Base-by-base conservation (phyloP, 1,284 basidiomycete genomes). In the Stygiomarasmius scandens region DNA sequence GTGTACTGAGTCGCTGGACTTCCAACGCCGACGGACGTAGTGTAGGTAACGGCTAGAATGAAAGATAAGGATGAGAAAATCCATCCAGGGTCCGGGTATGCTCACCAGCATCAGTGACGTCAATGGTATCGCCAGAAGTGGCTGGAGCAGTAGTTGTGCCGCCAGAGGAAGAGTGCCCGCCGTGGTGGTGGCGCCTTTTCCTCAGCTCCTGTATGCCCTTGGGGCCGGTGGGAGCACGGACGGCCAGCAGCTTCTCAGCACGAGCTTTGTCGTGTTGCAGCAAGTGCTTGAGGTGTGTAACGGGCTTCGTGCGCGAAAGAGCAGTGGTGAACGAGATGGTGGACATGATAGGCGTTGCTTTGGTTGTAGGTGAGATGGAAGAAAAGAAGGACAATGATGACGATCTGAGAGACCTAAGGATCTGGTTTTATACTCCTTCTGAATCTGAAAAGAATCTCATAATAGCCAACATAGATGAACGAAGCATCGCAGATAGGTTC, bases 161-260 rank as follows among this genome's bases (percentile, higher is more conserved):
- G 8, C 38, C 38, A 54, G 10, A 46, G 54, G 59, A 61, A 52
- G 10, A 43, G 54, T 60, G 63, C 54, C 64, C 59, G 29, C 66
- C 62, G 58, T 67, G 65, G 59, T 70, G 71, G 58, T 68, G 66
- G 34, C 62, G 62, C 29, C 60, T 62, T 43, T 36, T 56, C 20
- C 56, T 61, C 46, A 61, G 60, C 38, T 64, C 59, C 20, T 63
- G 61, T 41, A 62, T 58, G 2, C 72, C 71, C 12, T 54, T 58
- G 4, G 84, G 84, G 9, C 84, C 82, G 61, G 85, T 81, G 0
- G 82, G 78, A 51, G 79, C 77, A 48, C 79, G 53, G 23, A 80
- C 81, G 29, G 74, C 70, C 27, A 82, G 64, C 62, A 86, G 63
- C 71, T 82, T 85, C 69, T 77, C 69, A 20, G 83, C 82, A 25